A percentile compares a stretch with the other conserved stretches of the same genome.
Evolutionary conservation across 371 early-diverging fungal genomes (phyloP).

Genomic region (Lichtheimia ramosa): DNA sequence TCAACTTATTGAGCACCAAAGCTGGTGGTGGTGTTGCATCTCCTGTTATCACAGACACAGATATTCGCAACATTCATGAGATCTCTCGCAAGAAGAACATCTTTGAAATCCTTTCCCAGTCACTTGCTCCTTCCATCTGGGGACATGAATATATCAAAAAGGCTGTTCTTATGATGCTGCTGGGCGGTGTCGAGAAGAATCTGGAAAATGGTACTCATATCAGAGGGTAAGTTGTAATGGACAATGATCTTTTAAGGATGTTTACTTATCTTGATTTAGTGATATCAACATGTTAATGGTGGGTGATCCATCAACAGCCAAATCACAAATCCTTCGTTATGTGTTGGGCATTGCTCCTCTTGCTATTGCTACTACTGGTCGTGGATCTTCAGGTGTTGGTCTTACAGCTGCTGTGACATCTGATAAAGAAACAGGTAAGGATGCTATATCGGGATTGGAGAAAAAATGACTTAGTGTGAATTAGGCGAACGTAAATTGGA

Average conservation of each 20-base stretch:
- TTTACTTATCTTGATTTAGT: constrained; percentile 24
- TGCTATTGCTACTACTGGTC: constrained; percentile 94
- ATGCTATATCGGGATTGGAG: background rate
- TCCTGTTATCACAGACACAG: constrained; percentile 70
- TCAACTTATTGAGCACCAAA: constrained; percentile 81
- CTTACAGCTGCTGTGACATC: constrained; percentile 94
- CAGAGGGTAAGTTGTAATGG: constrained; percentile 67
- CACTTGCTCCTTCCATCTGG: constrained; percentile 97
- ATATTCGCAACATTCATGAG: constrained; percentile 83
- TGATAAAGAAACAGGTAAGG: constrained; percentile 75
- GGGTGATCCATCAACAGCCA: constrained; percentile 98
- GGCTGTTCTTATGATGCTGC: constrained; percentile 89
- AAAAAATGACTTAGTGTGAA: no score
- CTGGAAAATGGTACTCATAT: constrained; percentile 93
- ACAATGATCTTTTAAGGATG: constrained; percentile 21
- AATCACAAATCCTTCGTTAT: constrained; percentile 92
- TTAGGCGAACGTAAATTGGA: constrained; percentile 90
- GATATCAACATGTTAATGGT: constrained; percentile 97
- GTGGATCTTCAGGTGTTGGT: constrained; percentile 98
- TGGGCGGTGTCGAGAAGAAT: constrained; percentile 97
- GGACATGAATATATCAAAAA: constrained; percentile 97
- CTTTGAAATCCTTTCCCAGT: constrained; percentile 83
- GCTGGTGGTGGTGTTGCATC: constrained; percentile 65
- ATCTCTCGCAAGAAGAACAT: constrained; percentile 72
- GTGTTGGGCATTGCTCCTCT: constrained; percentile 90